phyloP scores from a whole-genome alignment of 2,329 filamentous ascomycete species.

The Myriosclerotinia duriaeana region DNA sequence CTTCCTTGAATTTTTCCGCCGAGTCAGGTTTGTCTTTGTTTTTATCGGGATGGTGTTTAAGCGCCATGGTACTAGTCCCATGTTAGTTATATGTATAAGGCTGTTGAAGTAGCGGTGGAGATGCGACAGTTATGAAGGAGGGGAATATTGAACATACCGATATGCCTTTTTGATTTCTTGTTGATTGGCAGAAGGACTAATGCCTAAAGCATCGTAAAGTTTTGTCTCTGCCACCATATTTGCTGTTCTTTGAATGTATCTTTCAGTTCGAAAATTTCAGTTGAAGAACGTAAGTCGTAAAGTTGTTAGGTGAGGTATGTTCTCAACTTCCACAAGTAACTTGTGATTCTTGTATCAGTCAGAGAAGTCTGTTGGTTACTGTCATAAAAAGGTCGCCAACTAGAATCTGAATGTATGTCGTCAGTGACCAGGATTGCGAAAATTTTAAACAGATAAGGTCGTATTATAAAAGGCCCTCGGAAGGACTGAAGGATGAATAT shows the following conservation, averaged over 20 bases:
- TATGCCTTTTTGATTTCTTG: slow-evolving; percentile 98
- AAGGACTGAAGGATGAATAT: slow-evolving; percentile 2
- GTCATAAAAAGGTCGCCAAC: background rate
- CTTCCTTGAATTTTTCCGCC: slow-evolving; percentile 95
- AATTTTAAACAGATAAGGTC: slow-evolving; percentile 6
- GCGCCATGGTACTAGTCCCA: slow-evolving; percentile 68
- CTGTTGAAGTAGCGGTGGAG: slow-evolving; percentile 10
- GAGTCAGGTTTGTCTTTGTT: slow-evolving; percentile 88
- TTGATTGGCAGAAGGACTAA: slow-evolving; percentile 78
- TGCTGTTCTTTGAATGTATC: slow-evolving; percentile 21
- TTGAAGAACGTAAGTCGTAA: background rate
- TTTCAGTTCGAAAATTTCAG: background rate
- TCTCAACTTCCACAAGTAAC: background rate
- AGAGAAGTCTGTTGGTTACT: background rate
- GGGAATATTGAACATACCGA: slow-evolving; percentile 55
- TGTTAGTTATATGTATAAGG: slow-evolving; percentile 26
- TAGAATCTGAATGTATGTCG: slow-evolving; percentile 3
- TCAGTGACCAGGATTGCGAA: slow-evolving; percentile 18
- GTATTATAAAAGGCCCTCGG: slow-evolving; percentile 4
- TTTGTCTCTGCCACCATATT: slow-evolving; percentile 93
- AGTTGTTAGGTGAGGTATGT: background rate
- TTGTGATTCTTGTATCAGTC: background rate
- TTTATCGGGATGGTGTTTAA: slow-evolving; percentile 97
- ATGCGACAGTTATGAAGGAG: background rate
- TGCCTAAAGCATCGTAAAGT: slow-evolving; percentile 81